These are phyloP conservation scores for Carpinus fangiana DNA, from an alignment of 306 rosid species.

Conservation along the genomic window DNA sequence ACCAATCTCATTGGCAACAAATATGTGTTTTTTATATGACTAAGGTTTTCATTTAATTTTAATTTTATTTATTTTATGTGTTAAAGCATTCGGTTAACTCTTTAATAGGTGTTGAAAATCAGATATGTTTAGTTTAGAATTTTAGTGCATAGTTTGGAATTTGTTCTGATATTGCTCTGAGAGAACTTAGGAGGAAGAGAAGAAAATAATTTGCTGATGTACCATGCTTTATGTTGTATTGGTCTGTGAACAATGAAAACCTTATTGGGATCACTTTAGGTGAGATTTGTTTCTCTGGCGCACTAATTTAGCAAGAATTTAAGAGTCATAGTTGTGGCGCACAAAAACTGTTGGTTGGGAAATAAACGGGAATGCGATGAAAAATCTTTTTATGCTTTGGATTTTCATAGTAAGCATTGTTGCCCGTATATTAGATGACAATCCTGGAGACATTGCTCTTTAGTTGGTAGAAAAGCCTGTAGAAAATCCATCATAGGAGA, in stretches of 20 bases:
- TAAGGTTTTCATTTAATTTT: background rate
- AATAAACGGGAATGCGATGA: background rate
- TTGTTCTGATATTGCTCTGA: background rate
- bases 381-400: background rate
- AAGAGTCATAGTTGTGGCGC: background rate
- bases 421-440: background rate
- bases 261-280: background rate
- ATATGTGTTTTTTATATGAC: background rate
- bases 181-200: background rate
- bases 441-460: background rate
- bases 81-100: background rate
- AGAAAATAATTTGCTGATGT: background rate
- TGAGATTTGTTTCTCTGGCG: background rate
- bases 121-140: background rate
- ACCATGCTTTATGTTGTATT: background rate
- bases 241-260: background rate
- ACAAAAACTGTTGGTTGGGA: constrained; percentile 1
- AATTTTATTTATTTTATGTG: constrained; percentile 21
- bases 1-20: background rate
- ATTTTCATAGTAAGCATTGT: background rate
- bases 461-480: background rate
- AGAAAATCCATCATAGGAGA: background rate
- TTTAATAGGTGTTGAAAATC: constrained; percentile 2
- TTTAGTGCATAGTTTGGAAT: background rate
- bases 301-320: background rate